These are phyloP conservation scores for Talaromyces sp. DNA, from an alignment of 2,329 filamentous ascomycete species.

Conservation along the genomic window DNA sequence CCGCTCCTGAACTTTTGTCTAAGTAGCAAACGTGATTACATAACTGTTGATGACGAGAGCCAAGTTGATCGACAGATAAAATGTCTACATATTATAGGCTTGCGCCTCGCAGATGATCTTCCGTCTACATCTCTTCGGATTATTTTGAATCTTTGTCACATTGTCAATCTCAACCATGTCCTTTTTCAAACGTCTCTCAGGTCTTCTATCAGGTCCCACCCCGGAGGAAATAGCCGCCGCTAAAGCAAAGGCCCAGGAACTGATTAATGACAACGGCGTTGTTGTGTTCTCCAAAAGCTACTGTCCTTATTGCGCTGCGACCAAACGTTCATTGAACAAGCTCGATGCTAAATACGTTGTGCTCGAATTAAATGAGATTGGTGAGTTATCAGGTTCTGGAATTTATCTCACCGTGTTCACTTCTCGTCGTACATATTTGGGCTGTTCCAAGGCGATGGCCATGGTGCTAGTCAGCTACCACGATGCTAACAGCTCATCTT, in stretches of 20 bases:
- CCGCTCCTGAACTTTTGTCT: not conserved
- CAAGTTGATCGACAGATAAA: not conserved
- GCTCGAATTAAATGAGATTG: conserved; percentile 5
- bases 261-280: too few relatives aligned
- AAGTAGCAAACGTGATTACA: not conserved
- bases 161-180: too few relatives aligned
- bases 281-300: conserved; percentile 12
- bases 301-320: conserved; percentile 8
- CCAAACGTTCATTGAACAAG: conserved; percentile 3
- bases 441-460: too few relatives aligned
- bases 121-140: too few relatives aligned
- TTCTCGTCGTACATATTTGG: too few relatives aligned
- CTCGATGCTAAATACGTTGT: conserved; percentile 3
- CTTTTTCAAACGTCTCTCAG: too few relatives aligned
- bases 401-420: too few relatives aligned
- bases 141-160: too few relatives aligned
- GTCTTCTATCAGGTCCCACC: too few relatives aligned
- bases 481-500: not conserved
- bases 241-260: too few relatives aligned
- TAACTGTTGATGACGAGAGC: not conserved
- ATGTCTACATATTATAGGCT: not conserved
- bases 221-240: too few relatives aligned
- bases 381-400: not conserved
- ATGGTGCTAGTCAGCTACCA: not conserved
- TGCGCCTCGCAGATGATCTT: too few relatives aligned